Conservation (phyloP, 2,329 filamentous ascomycete species). For the Colletotrichum chlorophyti region DNA sequence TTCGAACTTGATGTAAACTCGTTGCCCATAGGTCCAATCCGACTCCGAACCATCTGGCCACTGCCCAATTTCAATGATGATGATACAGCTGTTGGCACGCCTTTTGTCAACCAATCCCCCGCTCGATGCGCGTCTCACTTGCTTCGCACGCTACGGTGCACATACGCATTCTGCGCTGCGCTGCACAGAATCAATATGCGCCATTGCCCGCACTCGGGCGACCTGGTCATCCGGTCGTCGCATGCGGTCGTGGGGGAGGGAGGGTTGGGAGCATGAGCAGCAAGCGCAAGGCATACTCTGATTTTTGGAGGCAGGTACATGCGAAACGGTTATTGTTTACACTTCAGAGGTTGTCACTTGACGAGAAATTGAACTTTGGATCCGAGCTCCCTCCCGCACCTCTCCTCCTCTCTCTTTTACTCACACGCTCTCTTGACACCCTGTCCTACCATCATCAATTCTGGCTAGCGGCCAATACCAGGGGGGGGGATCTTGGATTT, state of each 20-base stretch:
- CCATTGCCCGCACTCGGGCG: slow-evolving; percentile 24
- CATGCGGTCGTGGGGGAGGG: slow-evolving; percentile 25
- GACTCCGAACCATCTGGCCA: too few relatives aligned
- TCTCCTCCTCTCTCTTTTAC: too few relatives aligned
- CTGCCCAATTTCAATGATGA: too few relatives aligned
- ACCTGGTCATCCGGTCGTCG: slow-evolving; percentile 19
- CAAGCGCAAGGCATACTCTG: slow-evolving; percentile 1
- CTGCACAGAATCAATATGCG: background rate
- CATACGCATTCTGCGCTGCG: background rate
- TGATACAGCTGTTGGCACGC: too few relatives aligned
- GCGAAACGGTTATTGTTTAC: background rate
- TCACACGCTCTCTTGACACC: too few relatives aligned
- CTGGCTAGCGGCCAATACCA: background rate
- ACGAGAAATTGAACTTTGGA: background rate
- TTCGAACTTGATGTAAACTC: background rate
- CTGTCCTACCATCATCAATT: too few relatives aligned
- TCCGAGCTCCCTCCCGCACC: too few relatives aligned
- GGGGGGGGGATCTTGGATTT: too few relatives aligned
- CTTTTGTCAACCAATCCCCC: too few relatives aligned
- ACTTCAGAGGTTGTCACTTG: background rate
- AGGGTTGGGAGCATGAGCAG: slow-evolving; percentile 4
- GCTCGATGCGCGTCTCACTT: too few relatives aligned
- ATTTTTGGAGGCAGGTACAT: too few relatives aligned
- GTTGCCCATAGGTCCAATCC: too few relatives aligned
- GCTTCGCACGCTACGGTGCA: background rate